Evolutionary conservation across 345 rosid species (phyloP).

Genomic region (Moricandia arvensis): DNA sequence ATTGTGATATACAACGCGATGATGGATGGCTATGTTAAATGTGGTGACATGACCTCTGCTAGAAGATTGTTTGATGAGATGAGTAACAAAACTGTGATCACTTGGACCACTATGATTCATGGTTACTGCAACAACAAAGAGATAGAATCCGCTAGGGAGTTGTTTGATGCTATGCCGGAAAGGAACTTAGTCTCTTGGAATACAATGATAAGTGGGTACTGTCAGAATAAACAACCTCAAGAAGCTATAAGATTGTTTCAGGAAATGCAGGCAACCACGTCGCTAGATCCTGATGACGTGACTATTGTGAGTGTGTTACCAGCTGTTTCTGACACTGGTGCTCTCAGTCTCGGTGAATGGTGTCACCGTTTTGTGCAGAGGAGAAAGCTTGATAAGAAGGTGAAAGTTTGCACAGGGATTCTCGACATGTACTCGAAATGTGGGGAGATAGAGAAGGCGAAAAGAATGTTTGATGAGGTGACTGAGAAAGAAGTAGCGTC

Average conservation of each 20-base stretch:
- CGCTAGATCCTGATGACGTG: constrained; percentile 62
- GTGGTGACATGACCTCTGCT: constrained; percentile 59
- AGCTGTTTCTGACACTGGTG: constrained; percentile 74
- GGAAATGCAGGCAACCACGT: constrained; percentile 53
- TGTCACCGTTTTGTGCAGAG: constrained; percentile 50
- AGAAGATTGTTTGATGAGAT: constrained; percentile 57
- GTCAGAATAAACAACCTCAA: constrained; percentile 62
- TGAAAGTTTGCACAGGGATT: constrained; percentile 61
- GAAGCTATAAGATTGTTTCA: constrained; percentile 67
- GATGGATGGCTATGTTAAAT: constrained; percentile 68
- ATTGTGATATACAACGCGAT: constrained; percentile 54
- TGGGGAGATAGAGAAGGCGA: constrained; percentile 61
- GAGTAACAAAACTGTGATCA: constrained; percentile 55
- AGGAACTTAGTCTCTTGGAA: constrained; percentile 77
- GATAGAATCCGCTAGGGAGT: constrained; percentile 46
- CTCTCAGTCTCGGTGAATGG: constrained; percentile 64
- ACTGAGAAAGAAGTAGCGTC: constrained; percentile 49
- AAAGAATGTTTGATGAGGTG: constrained; percentile 47
- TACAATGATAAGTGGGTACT: constrained; percentile 71
- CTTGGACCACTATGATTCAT: constrained; percentile 74
- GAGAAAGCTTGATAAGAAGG: constrained; percentile 53
- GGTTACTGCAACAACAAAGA: constrained; percentile 62
- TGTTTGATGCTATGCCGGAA: constrained; percentile 71
- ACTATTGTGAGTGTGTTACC: constrained; percentile 69
- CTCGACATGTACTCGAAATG: constrained; percentile 85